Evolutionary conservation across 164 flowering plant genomes (phyloP).

Genomic region (Platanus orientalis): DNA sequence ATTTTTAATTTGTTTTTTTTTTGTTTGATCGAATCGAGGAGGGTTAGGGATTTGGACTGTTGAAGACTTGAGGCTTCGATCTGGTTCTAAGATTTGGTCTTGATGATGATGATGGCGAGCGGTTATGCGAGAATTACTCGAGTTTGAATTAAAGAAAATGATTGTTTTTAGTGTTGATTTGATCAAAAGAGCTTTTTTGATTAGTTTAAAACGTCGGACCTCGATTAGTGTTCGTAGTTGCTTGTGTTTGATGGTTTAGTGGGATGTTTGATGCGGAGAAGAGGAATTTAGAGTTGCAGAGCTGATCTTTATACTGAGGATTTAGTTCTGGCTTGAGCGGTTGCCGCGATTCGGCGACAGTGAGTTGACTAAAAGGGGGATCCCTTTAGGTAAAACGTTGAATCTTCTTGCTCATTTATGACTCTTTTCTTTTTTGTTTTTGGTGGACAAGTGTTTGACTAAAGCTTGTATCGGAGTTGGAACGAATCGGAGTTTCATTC

Average conservation of each 20-base stretch:
- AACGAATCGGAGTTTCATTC: neutral
- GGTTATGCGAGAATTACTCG: neutral
- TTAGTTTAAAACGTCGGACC: neutral
- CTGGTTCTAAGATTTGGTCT: neutral
- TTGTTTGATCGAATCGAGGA: constrained; percentile 7
- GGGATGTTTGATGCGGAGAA: constrained; percentile 7
- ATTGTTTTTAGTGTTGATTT: too few relatives aligned
- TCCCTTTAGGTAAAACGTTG: constrained; percentile 6
- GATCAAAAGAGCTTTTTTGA: neutral
- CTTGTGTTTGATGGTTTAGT: neutral
- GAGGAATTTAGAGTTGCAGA: constrained; percentile 4
- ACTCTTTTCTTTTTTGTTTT: neutral
- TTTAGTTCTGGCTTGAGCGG: neutral
- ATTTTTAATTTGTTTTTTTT: neutral
- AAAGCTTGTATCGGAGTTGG: neutral
- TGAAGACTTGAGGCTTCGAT: neutral
- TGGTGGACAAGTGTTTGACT: constrained; percentile 1
- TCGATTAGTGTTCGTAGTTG: neutral
- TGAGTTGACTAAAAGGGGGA: constrained; percentile 8
- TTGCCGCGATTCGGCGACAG: neutral
- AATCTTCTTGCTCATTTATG: neutral
- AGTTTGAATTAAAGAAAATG: neutral
- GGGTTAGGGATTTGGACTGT: neutral
- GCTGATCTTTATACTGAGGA: neutral
- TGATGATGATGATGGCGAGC: neutral